A percentile compares a stretch with the other conserved stretches of the same genome.
phyloP scores from a whole-genome alignment of 75 land plant species.

The Sequoia sempervirens region DNA sequence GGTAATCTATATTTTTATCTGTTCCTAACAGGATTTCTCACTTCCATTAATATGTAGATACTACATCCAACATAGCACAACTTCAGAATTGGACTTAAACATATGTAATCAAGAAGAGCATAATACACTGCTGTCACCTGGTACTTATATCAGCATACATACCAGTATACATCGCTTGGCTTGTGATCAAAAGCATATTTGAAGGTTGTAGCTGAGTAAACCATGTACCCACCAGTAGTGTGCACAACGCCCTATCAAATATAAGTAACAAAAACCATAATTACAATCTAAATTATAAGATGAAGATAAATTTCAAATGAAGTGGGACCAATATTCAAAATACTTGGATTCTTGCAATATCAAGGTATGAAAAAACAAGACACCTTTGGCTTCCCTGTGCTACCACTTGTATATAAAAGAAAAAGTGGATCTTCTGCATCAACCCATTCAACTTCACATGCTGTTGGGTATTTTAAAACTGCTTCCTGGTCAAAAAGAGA shows the following conservation, averaged over 20 bases:
- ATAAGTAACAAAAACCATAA: neutral
- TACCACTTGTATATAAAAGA: constrained; percentile 95
- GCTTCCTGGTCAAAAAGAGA: constrained; percentile 52
- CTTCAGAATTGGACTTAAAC: neutral
- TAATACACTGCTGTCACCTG: neutral
- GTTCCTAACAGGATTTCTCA: neutral
- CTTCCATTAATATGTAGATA: neutral
- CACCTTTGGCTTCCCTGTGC: constrained; percentile 99
- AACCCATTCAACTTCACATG: constrained; percentile 88
- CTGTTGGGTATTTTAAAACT: constrained; percentile 51
- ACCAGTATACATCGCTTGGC: constrained; percentile 86
- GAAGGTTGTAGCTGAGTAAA: constrained; percentile 92
- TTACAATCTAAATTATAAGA: neutral
- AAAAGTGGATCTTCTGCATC: constrained; percentile 98
- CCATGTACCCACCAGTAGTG: constrained; percentile 97
- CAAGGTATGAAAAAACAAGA: neutral
- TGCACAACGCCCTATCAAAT: constrained; percentile 81
- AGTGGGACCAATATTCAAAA: neutral
- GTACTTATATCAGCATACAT: constrained; percentile 3
- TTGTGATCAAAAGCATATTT: constrained; percentile 98
- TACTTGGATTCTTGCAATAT: neutral
- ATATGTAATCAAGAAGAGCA: neutral
- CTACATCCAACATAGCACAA: neutral
- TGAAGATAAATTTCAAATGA: neutral
- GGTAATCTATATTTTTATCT: neutral